Percentiles rank a stretch among this genome's conserved stretches.
Evolutionary conservation across 2,329 filamentous ascomycete genomes (phyloP).

Genomic region (Sporothrix dimorphospora): DNA sequence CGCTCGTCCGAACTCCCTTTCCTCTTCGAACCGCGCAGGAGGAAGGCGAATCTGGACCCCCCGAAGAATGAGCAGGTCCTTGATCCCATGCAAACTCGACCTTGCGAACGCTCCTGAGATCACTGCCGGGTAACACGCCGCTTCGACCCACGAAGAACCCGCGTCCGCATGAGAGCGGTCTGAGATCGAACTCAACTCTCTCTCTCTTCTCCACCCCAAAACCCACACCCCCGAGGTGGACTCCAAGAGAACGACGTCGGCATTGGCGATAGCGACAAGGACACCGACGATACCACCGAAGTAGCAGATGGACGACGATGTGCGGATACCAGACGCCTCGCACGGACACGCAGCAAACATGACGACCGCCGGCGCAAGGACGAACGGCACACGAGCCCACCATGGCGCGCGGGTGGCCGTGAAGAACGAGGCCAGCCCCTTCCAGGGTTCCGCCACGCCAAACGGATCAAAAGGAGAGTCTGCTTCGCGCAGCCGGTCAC

Average conservation of each 20-base stretch:
- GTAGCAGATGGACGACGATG: conserved; percentile 33
- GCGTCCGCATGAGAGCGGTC: conserved; percentile 13
- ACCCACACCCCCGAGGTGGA: neutral
- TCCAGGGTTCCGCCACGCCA: conserved; percentile 44
- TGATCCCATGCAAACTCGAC: neutral
- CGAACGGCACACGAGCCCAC: conserved; percentile 30
- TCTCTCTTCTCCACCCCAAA: neutral
- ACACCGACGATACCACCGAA: neutral
- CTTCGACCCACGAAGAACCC: neutral
- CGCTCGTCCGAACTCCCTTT: neutral
- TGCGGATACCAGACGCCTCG: conserved; percentile 35
- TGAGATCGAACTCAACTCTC: neutral
- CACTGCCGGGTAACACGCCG: neutral
- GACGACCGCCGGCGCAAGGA: conserved; percentile 27
- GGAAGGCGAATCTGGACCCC: neutral
- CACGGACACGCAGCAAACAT: conserved; percentile 44
- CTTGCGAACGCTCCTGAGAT: conserved; percentile 2
- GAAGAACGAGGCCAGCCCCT: conserved; percentile 47
- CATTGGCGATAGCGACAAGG: neutral
- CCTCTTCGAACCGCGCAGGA: neutral
- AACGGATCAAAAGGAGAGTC: conserved; percentile 46
- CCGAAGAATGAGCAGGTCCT: neutral
- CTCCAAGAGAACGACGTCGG: neutral
- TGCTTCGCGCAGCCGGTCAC: conserved; percentile 49
- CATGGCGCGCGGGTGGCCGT: conserved; percentile 42